These are phyloP conservation scores for Xylaria sp. DNA, from an alignment of 2,329 filamentous ascomycete genomes.

Conservation along the genomic window DNA sequence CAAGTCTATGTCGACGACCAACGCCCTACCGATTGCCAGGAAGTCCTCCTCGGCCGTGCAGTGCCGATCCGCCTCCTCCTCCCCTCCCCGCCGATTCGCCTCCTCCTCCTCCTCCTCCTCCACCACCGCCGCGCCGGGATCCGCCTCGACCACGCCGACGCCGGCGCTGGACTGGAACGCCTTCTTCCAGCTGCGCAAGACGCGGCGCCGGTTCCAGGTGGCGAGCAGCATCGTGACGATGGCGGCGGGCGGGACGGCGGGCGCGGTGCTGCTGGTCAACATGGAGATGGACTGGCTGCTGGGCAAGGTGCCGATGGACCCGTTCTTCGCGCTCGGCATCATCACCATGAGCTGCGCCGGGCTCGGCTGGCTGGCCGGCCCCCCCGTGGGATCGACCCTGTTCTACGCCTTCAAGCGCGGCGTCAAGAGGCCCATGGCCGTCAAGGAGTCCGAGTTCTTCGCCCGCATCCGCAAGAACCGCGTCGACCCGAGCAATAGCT, in stretches of 20 bases:
- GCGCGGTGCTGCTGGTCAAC: conserved; percentile 68
- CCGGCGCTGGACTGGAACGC: conserved; percentile 79
- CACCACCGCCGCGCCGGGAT: conserved; percentile 31
- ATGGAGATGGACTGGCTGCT: conserved; percentile 73
- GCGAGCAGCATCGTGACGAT: conserved; percentile 72
- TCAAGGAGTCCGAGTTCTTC: conserved; percentile 95
- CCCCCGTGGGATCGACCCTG: conserved; percentile 75
- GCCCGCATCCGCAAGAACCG: conserved; percentile 87
- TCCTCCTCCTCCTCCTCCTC: conserved; percentile 32
- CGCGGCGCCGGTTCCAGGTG: conserved; percentile 81
- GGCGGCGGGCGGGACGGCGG: conserved; percentile 61
- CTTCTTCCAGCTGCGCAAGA: conserved; percentile 88
- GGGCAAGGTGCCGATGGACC: conserved; percentile 79
- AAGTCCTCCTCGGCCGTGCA: conserved; percentile 20
- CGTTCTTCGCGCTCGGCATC: conserved; percentile 81
- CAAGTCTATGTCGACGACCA: conserved; percentile 23
- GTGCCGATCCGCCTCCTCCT: conserved; percentile 33
- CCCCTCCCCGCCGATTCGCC: conserved; percentile 33
- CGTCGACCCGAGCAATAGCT: conserved; percentile 87
- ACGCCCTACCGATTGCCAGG: conserved; percentile 16
- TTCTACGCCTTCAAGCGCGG: conserved; percentile 78
- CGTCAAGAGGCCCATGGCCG: conserved; percentile 71
- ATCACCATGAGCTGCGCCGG: conserved; percentile 76
- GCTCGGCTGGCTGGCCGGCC: conserved; percentile 87
- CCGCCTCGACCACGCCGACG: conserved; percentile 48